A percentile compares a stretch with the other conserved stretches of the same genome.
phyloP scores from a whole-genome alignment of 116 monocot genomes.

The Cymodocea nodosa region DNA sequence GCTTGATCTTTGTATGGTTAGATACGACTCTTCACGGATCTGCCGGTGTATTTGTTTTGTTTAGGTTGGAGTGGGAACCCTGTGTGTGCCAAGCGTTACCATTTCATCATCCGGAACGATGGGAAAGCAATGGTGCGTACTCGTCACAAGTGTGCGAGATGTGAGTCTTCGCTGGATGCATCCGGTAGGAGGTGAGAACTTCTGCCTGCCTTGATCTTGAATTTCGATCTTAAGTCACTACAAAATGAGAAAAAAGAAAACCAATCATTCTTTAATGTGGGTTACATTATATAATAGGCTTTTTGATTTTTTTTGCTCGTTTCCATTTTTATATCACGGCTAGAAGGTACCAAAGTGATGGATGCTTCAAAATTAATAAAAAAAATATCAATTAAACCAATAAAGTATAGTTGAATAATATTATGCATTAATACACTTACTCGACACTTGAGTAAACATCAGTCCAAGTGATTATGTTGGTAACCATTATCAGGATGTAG shows the following conservation, averaged over 20 bases:
- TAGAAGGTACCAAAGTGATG: no score
- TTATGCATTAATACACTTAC: no score
- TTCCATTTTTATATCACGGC: no score
- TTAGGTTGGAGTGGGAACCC: conserved; percentile 90
- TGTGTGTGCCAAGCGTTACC: conserved; percentile 77
- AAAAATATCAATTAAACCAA: no score
- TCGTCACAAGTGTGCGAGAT: conserved; percentile 28
- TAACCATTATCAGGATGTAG: no score
- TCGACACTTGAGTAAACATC: no score
- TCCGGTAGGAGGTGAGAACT: background rate
- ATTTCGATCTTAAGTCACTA: no score
- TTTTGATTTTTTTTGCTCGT: no score
- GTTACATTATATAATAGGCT: no score
- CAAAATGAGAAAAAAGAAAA: background rate
- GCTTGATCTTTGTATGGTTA: background rate
- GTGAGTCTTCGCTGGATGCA: conserved; percentile 18
- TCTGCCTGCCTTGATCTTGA: background rate
- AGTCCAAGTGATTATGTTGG: no score
- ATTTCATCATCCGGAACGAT: conserved; percentile 80
- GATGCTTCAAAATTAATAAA: no score
- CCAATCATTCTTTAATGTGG: background rate
- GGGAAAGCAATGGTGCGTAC: conserved; percentile 11
- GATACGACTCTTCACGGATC: background rate
- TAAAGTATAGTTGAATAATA: no score
- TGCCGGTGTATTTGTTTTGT: background rate